Evolutionary conservation across 495 filamentous ascomycete genomes (phyloP).

Genomic region (Daldinia decipiens): DNA sequence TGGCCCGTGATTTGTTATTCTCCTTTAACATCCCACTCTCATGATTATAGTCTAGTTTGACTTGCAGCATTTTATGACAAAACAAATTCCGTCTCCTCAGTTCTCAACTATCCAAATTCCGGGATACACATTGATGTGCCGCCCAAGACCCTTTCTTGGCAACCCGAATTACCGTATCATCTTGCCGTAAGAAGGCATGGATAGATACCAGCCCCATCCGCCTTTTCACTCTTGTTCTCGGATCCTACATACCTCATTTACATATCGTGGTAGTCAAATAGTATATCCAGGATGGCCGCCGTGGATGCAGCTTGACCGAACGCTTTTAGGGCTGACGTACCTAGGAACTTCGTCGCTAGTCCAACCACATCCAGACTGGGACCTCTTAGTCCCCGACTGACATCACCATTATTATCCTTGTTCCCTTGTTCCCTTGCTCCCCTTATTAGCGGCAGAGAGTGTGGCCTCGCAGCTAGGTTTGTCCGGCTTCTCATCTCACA

Average conservation of each 20-base stretch:
- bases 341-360: constrained; percentile 23
- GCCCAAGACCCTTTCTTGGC: constrained; percentile 11
- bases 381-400: constrained; percentile 32
- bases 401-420: constrained; percentile 37
- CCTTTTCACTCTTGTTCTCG: constrained; percentile 15
- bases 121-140: background rate
- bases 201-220: constrained; percentile 1
- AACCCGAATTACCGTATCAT: constrained; percentile 31
- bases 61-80: constrained; percentile 42
- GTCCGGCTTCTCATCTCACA: constrained; percentile 24
- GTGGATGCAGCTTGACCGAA: constrained; percentile 27
- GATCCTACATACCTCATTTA: background rate
- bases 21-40: constrained; percentile 39
- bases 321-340: constrained; percentile 36
- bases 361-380: constrained; percentile 19
- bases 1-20: constrained; percentile 35
- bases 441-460: constrained; percentile 13
- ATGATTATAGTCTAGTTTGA: constrained; percentile 24
- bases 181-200: constrained; percentile 8
- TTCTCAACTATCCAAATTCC: constrained; percentile 16
- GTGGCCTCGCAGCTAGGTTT: constrained; percentile 30
- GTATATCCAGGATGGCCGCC: constrained; percentile 23
- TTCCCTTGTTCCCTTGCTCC: constrained; percentile 14
- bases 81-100: constrained; percentile 17
- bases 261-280: background rate